Conservation (phyloP, 1,284 basidiomycete genomes). For the Agroathelia rolfsii region DNA sequence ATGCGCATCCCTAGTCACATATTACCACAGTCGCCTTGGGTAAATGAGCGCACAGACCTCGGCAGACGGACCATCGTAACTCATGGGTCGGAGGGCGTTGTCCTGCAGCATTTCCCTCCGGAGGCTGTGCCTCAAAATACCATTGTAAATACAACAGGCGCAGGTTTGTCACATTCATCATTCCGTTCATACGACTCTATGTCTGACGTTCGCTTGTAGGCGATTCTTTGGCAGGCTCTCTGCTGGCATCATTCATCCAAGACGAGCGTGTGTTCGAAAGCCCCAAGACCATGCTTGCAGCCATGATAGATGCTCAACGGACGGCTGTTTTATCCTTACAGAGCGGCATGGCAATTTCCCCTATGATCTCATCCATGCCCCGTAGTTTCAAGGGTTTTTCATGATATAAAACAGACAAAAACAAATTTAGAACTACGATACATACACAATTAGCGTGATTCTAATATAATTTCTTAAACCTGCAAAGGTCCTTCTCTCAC, state of each 20-base stretch:
- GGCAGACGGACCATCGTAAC: slow-evolving; percentile 40
- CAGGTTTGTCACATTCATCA: no score
- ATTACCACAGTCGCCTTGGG: slow-evolving; percentile 35
- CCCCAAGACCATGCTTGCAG: slow-evolving; percentile 30
- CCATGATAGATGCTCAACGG: slow-evolving; percentile 44
- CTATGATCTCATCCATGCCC: slow-evolving; percentile 33
- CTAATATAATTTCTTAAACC: no score
- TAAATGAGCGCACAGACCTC: slow-evolving; percentile 34
- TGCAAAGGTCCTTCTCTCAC: slow-evolving; percentile 56
- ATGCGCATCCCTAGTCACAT: slow-evolving; percentile 42
- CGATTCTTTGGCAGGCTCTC: slow-evolving; percentile 76
- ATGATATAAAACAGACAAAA: slow-evolving; percentile 4
- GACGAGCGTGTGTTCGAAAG: slow-evolving; percentile 35
- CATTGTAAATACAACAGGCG: slow-evolving; percentile 76
- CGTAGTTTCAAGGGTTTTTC: no score
- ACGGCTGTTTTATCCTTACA: slow-evolving; percentile 59
- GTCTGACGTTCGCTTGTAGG: no score
- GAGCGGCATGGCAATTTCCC: slow-evolving; percentile 57
- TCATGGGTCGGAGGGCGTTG: slow-evolving; percentile 38
- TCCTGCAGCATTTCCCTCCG: slow-evolving; percentile 67
- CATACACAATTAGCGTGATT: slow-evolving; percentile 2
- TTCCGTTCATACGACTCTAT: no score
- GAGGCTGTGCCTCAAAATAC: slow-evolving; percentile 29
- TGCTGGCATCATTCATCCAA: slow-evolving; percentile 48
- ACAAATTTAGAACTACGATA: slow-evolving; percentile 2